Evolutionary conservation across 2,329 filamentous ascomycete species (phyloP).

Genomic region (Nemania sp.): DNA sequence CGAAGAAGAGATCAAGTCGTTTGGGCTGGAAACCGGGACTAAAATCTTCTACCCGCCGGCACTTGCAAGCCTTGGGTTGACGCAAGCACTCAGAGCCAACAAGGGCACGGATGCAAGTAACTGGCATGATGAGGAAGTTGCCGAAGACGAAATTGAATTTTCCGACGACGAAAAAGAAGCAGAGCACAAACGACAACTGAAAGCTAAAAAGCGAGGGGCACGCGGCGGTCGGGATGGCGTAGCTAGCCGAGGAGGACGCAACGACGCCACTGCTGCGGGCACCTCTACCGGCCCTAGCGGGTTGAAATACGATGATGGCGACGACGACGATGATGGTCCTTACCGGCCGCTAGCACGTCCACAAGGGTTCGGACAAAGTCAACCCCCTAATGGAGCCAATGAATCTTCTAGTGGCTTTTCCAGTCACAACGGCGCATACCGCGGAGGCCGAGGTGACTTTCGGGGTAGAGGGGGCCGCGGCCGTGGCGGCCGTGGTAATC

Average conservation of each 20-base stretch:
- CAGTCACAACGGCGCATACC: slow-evolving; percentile 47
- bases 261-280: slow-evolving; percentile 53
- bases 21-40: slow-evolving; percentile 75
- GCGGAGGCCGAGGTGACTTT: slow-evolving; percentile 59
- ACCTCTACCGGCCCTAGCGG: slow-evolving; percentile 55
- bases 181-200: slow-evolving; percentile 77
- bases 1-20: slow-evolving; percentile 73
- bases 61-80: slow-evolving; percentile 88
- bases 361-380: slow-evolving; percentile 67
- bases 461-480: slow-evolving; percentile 60
- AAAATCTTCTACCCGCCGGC: slow-evolving; percentile 83
- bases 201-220: slow-evolving; percentile 70
- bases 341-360: slow-evolving; percentile 80
- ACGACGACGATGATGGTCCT: slow-evolving; percentile 73
- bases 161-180: slow-evolving; percentile 96
- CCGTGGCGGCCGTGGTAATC: slow-evolving; percentile 55
- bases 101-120: slow-evolving; percentile 97
- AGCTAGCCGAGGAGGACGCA: slow-evolving; percentile 53
- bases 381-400: slow-evolving; percentile 56
- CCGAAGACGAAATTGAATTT: slow-evolving; percentile 89
- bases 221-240: slow-evolving; percentile 54
- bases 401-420: slow-evolving; percentile 54
- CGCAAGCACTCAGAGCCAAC: slow-evolving; percentile 78
- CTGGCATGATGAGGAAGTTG: slow-evolving; percentile 91
- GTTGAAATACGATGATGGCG: slow-evolving; percentile 78